These are phyloP conservation scores for Colletotrichum truncatum DNA, from an alignment of 2,329 filamentous ascomycete species.

Conservation along the genomic window DNA sequence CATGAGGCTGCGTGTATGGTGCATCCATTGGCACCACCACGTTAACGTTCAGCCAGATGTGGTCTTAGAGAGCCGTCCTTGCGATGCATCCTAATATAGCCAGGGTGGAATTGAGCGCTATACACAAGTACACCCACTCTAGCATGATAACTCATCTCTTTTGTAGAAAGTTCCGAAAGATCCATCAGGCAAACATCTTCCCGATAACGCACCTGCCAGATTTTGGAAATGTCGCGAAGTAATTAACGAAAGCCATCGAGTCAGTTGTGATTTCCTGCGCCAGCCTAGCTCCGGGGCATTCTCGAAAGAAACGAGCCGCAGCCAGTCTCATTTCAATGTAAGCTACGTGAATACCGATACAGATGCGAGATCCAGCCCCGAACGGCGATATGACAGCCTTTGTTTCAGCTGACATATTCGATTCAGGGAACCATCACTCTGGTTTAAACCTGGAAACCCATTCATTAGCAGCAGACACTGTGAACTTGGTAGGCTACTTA, in stretches of 20 bases:
- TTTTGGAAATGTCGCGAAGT: neutral
- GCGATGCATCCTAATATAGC: too few species aligned
- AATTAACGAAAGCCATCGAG: neutral
- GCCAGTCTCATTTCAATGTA: constrained; percentile 63
- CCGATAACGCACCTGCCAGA: neutral
- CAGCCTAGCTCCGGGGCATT: constrained; percentile 47
- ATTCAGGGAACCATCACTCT: neutral
- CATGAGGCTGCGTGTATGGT: too few species aligned
- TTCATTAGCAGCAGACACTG: neutral
- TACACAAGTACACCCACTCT: too few species aligned
- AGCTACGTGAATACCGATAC: constrained; percentile 67
- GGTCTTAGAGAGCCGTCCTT: too few species aligned
- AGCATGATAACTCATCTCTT: too few species aligned
- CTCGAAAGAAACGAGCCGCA: constrained; percentile 59
- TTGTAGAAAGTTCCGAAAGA: too few species aligned
- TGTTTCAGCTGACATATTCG: constrained; percentile 42
- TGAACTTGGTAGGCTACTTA: neutral
- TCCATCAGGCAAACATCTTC: too few species aligned
- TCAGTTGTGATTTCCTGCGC: neutral
- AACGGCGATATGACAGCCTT: constrained; percentile 62
- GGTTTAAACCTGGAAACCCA: neutral
- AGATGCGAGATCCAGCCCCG: constrained; percentile 57
- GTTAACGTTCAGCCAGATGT: too few species aligned
- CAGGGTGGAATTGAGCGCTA: too few species aligned
- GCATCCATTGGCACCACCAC: too few species aligned